Evolutionary conservation across 805 yeast species (phyloP).

Genomic region (Sugiyamaella floridensis): DNA sequence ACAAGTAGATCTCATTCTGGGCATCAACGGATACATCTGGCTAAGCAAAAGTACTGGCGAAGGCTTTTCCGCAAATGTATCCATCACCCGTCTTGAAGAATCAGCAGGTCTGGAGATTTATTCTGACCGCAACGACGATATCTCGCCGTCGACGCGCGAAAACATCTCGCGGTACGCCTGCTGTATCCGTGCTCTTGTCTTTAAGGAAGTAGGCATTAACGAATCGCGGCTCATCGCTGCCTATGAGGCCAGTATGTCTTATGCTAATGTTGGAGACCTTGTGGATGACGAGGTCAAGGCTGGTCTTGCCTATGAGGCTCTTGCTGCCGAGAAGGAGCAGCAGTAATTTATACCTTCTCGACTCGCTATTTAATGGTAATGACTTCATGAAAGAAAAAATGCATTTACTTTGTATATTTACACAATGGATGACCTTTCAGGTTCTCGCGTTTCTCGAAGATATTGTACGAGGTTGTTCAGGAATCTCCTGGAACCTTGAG

Average conservation of each 20-base stretch:
- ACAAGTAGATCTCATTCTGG: conserved; percentile 81
- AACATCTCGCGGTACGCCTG: conserved; percentile 81
- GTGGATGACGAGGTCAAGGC: conserved; percentile 69
- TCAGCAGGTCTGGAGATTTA: conserved; percentile 88
- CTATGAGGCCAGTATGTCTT: conserved; percentile 84
- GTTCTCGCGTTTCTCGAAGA: no score
- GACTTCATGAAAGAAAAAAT: neutral
- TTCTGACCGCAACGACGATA: conserved; percentile 75
- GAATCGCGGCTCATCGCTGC: conserved; percentile 73
- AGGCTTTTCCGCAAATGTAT: conserved; percentile 31
- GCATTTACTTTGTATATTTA: neutral
- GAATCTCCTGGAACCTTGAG: conserved; percentile 12
- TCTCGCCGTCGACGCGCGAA: conserved; percentile 53
- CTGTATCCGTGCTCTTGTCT: conserved; percentile 74
- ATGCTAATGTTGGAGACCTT: conserved; percentile 60
- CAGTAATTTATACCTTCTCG: neutral
- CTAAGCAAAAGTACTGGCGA: conserved; percentile 54
- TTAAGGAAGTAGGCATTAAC: conserved; percentile 79
- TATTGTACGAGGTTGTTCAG: no score
- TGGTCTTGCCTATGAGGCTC: conserved; percentile 62
- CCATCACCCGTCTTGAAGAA: conserved; percentile 82
- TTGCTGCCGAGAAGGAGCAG: conserved; percentile 46
- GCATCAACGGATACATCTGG: conserved; percentile 96
- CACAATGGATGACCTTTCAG: neutral
- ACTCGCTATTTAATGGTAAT: neutral